Percentiles rank a stretch among this genome's conserved stretches.
These are phyloP conservation scores for Iris pallida DNA, from an alignment of 116 monocot genomes.

Conservation along the genomic window DNA sequence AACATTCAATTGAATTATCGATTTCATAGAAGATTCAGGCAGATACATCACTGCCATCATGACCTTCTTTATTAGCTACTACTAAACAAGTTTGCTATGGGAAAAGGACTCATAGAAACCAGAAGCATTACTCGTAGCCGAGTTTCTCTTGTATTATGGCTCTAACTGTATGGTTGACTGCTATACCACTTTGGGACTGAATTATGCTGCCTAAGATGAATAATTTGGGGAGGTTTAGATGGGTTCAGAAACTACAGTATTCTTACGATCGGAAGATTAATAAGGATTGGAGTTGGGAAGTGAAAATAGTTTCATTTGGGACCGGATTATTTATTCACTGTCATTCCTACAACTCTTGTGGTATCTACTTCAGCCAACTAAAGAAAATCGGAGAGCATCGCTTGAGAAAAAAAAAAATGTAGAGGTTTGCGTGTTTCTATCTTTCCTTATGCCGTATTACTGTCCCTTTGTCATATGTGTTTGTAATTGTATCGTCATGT, in stretches of 20 bases:
- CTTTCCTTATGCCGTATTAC: background rate
- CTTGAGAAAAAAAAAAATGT: background rate
- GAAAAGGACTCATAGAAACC: background rate
- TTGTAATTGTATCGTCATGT: background rate
- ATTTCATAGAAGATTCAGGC: constrained; percentile 1
- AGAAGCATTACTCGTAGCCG: background rate
- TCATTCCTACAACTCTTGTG: background rate
- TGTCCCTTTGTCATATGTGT: background rate
- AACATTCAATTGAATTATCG: too few species aligned
- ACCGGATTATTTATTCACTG: background rate
- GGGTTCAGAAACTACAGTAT: background rate
- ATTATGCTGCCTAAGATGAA: background rate
- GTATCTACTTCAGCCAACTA: background rate
- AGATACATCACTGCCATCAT: background rate
- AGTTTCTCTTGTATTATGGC: background rate
- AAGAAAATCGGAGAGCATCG: background rate
- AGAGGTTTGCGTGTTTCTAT: background rate
- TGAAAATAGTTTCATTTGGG: background rate
- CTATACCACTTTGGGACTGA: background rate
- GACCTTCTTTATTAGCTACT: background rate
- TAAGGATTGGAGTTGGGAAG: background rate
- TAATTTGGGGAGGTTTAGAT: background rate
- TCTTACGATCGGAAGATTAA: background rate
- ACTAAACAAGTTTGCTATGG: background rate
- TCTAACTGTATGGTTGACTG: background rate